Base-by-base conservation (phyloP, 176 grass and related monocot genomes). In the Eragrostis curvula region DNA sequence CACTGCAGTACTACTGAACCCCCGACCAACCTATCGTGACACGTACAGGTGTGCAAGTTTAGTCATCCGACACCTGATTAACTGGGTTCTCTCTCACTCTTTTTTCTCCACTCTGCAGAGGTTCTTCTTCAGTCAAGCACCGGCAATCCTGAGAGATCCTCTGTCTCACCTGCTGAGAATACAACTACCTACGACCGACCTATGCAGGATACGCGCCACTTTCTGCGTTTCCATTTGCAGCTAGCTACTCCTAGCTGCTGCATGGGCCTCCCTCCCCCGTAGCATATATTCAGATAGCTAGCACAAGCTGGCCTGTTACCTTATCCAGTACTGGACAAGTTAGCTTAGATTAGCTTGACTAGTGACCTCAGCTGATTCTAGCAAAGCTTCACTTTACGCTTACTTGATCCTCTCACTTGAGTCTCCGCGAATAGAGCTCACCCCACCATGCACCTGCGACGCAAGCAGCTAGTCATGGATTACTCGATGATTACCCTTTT, bases 301-400 rank as follows among this genome's bases (percentile, higher is more conserved):
- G 57, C 46, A 24, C 28, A 5, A 36, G 25, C 25, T 36, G 32
- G 32, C 18, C 32, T n/a, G 24, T 12, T 8, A 16, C 25, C 55
- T 47, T 72, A 61, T 72, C 68, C 28, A 28, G 52, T 32, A 20
- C 30, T 23, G 24, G 16, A 55, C 80, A 50, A 29, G 66, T 7
- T 17, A 53, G 3, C 66, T 18, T 49, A 49, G 12, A 49, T 36
- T 36, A 36, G 32, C 32, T 15, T 14, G 12, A 49, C 2, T 27
- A 58, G 6, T 6, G 7, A 76, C 21, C n/a, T 60, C 53, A 28
- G 53, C 9, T 60, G 58, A 66, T 27, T 5, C 28, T 21, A 57
- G 65, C 66, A 71, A 52, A 52, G 1, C n/a, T 20, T 86, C 69
- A 11, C 84, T 86, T 86, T 57, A 86, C 59, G 84, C 59, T 73